Base-by-base conservation (phyloP, 176 grass and related monocot genomes). In the Phragmites australis region DNA sequence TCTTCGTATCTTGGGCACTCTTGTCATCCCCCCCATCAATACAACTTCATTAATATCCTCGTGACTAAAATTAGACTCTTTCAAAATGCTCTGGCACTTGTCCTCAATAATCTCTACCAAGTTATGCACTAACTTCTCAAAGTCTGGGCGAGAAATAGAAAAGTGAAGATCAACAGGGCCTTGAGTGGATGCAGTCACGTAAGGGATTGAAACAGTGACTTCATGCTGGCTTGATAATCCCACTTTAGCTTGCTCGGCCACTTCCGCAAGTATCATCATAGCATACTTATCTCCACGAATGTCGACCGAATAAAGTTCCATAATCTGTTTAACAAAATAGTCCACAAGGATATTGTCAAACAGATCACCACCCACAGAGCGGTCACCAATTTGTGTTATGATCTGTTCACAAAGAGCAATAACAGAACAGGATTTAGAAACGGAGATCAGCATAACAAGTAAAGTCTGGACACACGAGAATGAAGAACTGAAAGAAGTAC, bases 261-360 rank as follows among this genome's bases (percentile, higher is more conserved):
- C 50, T 57, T 58, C 40, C 11, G 23, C 40, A 47, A 81, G 65
- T 0, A 4, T 31, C 13, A 1, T 11, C 78, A 81, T 46, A 21
- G 52, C 65, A 81, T 59, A 15, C 21, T 47, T 81, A 70, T 81
- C 52, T 70, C 25, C 65, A 47, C 51, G 25, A 23, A 70, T 47
- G 18, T 70, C 78, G 0, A 70, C 51, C 6, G 17, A 34, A 23
- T 70, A 10, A 59, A n/a, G 8, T 6, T 23, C 1, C 0, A 5
- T 16, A 0, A 81, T 47, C 23, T 70, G 40, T 2, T 5, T 6
- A 32, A 58, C 51, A 16, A 69, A 34, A 22, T 59, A 21, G 0
- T 81, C 65, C 10, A 81, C 5, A 6, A 81, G 78, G 58, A 81
- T 59, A 47, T 81, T 1, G 8, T 81, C 78, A 59, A 81, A 81